These are phyloP conservation scores for Sungouiella thailandica DNA, from an alignment of 805 yeast species.

Conservation along the genomic window DNA sequence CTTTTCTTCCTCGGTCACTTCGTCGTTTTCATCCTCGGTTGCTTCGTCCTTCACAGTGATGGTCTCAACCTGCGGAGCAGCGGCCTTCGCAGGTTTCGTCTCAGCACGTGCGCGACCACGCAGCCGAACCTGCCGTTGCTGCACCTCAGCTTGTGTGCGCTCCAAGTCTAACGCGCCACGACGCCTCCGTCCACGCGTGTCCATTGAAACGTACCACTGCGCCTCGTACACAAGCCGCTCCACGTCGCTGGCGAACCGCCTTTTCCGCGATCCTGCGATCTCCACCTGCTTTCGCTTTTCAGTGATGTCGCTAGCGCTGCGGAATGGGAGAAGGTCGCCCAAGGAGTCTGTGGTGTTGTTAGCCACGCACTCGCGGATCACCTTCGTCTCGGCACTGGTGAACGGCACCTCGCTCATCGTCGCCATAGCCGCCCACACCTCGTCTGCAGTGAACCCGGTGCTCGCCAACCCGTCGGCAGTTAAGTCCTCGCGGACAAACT, in stretches of 20 bases:
- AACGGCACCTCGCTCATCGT: conserved; percentile 15
- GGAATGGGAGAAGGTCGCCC: conserved; percentile 19
- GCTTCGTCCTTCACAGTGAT: conserved; percentile 4
- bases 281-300: conserved; percentile 20
- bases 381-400: conserved; percentile 22
- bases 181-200: conserved; percentile 11
- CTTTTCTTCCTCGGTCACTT: conserved; percentile 4
- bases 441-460: conserved; percentile 11
- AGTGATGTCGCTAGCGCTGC: conserved; percentile 18
- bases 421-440: conserved; percentile 8
- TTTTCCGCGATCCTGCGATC: conserved; percentile 22
- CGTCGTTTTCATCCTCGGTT: conserved; percentile 7
- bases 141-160: conserved; percentile 9
- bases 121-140: conserved; percentile 4
- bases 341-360: conserved; percentile 12
- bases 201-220: conserved; percentile 29
- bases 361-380: conserved; percentile 14
- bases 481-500: conserved; percentile 15
- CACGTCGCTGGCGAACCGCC: conserved; percentile 22
- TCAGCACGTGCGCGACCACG: no score
- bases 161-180: conserved; percentile 16
- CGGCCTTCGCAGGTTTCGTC: no score
- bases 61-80: no score
- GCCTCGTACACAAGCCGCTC: conserved; percentile 37
- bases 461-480: conserved; percentile 11